These are phyloP conservation scores for Fonsecaea nubica DNA, from an alignment of 2,329 filamentous ascomycete genomes.

Conservation along the genomic window DNA sequence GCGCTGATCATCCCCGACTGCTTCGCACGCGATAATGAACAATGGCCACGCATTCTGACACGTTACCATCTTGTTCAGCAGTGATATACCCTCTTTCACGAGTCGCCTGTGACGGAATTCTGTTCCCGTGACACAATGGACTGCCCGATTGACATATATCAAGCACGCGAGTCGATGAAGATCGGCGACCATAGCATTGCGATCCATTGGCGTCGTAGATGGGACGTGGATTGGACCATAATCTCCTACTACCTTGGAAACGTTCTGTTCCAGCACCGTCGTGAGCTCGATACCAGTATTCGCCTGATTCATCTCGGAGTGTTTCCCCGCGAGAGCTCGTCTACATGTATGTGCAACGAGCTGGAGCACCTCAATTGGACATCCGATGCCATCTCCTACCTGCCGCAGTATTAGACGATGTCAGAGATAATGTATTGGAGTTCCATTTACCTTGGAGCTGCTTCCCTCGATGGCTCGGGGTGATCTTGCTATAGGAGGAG, in stretches of 20 bases:
- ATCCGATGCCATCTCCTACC: constrained; percentile 30
- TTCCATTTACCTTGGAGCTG: constrained; percentile 17
- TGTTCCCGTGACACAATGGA: constrained; percentile 27
- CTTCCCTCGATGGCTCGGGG: constrained; percentile 26
- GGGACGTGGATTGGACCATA: constrained; percentile 29
- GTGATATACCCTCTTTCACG: constrained; percentile 33
- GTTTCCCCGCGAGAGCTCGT: constrained; percentile 26
- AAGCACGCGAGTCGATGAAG: constrained; percentile 34
- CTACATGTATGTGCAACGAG: constrained; percentile 30
- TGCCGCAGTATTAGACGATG: constrained; percentile 24
- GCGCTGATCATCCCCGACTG: constrained; percentile 25
- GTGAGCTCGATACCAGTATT: constrained; percentile 22
- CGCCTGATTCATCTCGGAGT: constrained; percentile 22
- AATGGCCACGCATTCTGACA: constrained; percentile 36
- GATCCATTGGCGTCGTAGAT: constrained; percentile 20
- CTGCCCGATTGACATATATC: constrained; percentile 34
- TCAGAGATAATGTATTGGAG: neutral
- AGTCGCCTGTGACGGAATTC: constrained; percentile 32
- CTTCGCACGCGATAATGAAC: constrained; percentile 37
- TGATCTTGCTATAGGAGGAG: constrained; percentile 24
- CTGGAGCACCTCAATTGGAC: constrained; percentile 33
- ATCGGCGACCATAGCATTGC: constrained; percentile 29
- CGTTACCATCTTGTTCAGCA: constrained; percentile 33
- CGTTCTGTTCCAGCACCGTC: constrained; percentile 29
- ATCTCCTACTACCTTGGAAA: constrained; percentile 27